Base-by-base conservation (phyloP, 208 protist genomes). In the Crithidia thermophila region DNA sequence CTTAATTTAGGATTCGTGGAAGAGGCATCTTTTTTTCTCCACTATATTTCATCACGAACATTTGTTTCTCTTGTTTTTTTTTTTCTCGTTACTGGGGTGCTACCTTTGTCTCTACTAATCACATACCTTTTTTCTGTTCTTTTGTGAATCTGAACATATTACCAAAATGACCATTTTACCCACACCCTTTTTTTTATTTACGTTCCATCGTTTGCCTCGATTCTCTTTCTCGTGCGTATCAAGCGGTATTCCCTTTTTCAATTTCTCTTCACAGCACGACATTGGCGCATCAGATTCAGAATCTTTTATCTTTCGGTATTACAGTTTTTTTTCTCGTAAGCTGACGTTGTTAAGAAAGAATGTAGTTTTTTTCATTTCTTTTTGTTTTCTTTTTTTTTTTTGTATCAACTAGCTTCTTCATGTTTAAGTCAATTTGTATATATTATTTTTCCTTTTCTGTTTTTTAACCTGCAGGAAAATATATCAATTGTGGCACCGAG, bases 111-210 rank as follows among this genome's bases (percentile, higher is more conserved):
- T 60, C 43, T 33, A 59, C 34, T 49, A 31, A 36, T 25, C 23
- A 45, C n/a, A n/a, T n/a, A n/a, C n/a, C n/a, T n/a, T n/a, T n/a
- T n/a, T n/a, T n/a, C n/a, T n/a, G n/a, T n/a, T n/a, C n/a, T n/a
- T n/a, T n/a, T 51, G 36, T 45, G 52, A 58, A 58, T 33, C 36
- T 31, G 8, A 58, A 45, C 34, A 58, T 58, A 58, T 58, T 58
- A 58, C 36, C 52, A 58, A 58, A 58, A 36, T 3, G 5, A 58
- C 13, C 36, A 16, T 6, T 40, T 40, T 40, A 16, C 36, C 6
- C 13, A 13, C 36, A 40, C 36, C 16, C 40, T 46, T 46, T 46
- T 7, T n/a, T n/a, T 46, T 46, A 18, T 46, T 20, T 46, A 21
- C 20, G 34, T 40, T 40, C 36, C 13, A 13, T 16, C 9, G 13